Evolutionary conservation across 768 basidiomycete genomes (phyloP), one percentile per base, ranked within the genome.

Genomic region (Tephrocybe sp.): DNA sequence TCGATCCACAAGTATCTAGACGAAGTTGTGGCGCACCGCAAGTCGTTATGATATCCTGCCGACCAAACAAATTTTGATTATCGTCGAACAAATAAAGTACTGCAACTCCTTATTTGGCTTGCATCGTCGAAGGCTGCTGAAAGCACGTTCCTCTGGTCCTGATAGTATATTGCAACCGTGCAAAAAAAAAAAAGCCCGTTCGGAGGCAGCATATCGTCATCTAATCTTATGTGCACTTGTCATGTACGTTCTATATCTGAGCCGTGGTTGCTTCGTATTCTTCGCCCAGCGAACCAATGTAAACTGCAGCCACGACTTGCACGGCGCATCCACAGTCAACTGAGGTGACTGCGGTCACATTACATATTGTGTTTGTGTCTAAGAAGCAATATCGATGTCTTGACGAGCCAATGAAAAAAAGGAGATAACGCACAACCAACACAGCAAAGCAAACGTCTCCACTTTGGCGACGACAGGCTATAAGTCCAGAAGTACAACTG

Each of bases 401-500:
- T 46, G 12, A 20, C 22, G 2, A 20, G 22, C 7, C 26, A 33
- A 9, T 11, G 17, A 45, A 26, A 26, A 26, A 26, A 3, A 11
- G 57, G 3, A 7, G 26, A 23, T 4, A 12, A 46, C 51, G 20
- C 1, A 85, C 83, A 85, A 23, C 85, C 85, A 2, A 87, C 84
- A 33, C 85, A 87, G 6, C 79, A 76, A 14, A 86, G 74, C 6
- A 87, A 64, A 51, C 80, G 81, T 16, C 80, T 69, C 65, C 76
- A 86, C 30, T 75, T 64, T 7, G 80, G 80, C 5, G 81, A 78
- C 0, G 80, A 78, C 4, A 82, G 64, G 0, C 74, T 74, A 54
- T 84, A 77, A 0, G 86, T 83, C 84, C 86, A 87, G 58, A 81
- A 87, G 59, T 87, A 85, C 14, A 84, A 69, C 75, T 83, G 5